phyloP scores from a whole-genome alignment of 2,329 filamentous ascomycete species.

The Cordyceps cicadae region DNA sequence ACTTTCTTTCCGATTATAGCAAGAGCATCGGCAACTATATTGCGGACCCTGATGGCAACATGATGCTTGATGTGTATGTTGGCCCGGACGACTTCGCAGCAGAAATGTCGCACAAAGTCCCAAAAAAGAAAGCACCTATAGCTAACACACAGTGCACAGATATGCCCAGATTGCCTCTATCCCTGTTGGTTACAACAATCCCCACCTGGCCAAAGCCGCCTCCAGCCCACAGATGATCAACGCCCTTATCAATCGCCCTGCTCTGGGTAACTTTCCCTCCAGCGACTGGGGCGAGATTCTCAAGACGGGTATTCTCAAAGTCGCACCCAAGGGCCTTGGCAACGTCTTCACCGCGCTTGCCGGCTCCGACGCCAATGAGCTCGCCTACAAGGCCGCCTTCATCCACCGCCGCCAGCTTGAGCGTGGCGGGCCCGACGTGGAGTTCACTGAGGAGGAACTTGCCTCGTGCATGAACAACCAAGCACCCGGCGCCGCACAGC shows the following conservation, averaged over 20 bases:
- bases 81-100: background rate
- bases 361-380: constrained; percentile 88
- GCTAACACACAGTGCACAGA: constrained; percentile 27
- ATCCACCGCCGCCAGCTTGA: constrained; percentile 81
- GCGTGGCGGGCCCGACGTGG: constrained; percentile 67
- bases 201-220: constrained; percentile 60
- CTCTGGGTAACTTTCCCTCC: constrained; percentile 83
- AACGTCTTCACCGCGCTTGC: constrained; percentile 88
- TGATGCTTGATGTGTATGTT: constrained; percentile 61
- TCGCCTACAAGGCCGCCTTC: constrained; percentile 90
- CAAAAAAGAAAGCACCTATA: background rate
- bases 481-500: constrained; percentile 61
- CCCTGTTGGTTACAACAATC: constrained; percentile 88
- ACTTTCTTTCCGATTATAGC: constrained; percentile 71
- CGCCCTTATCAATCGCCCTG: constrained; percentile 79
- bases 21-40: constrained; percentile 76
- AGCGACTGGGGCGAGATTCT: constrained; percentile 76
- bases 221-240: constrained; percentile 70
- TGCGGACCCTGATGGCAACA: constrained; percentile 62
- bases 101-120: no score
- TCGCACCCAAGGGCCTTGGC: constrained; percentile 73
- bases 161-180: constrained; percentile 93
- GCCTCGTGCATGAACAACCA: constrained; percentile 71
- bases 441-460: constrained; percentile 74
- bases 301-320: constrained; percentile 69